Base-by-base conservation (phyloP, 257 asterid species). In the Capsicum baccatum region DNA sequence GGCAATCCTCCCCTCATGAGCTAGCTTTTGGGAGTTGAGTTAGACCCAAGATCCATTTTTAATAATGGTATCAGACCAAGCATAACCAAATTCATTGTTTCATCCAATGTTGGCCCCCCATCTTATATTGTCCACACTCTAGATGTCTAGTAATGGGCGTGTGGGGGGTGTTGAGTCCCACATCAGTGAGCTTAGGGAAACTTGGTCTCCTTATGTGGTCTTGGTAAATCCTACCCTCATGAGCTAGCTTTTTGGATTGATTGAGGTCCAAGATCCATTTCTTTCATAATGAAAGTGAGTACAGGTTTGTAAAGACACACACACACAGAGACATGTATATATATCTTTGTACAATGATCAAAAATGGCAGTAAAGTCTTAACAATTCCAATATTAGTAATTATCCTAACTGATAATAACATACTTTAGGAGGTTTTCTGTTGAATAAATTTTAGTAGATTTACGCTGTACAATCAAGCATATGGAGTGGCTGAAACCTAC, bases 401-500 rank as follows among this genome's bases (percentile, higher is more conserved):
- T 13, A 33, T 35, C n/a, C 2, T 66, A 33, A 11, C 48, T 6
- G 48, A 66, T 33, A 66, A 66, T 15, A 8, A 33, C 73, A 66
- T 12, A 39, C 47, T 66, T 66, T 66, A 66, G 16, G 19, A 66
- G 21, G 10, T 33, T 6, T 67, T 67, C 74, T 35, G 16, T 67
- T 67, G 50, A 35, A 67, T 67, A 33, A 64, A 12, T 12, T 26
- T 64, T 64, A 64, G 47, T 26, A 64, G 47, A 67, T 35, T 37
- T 67, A 67, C 11, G 7, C 48, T 67, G 74, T 67, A 33, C 74
- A 35, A 67, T 66, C 74, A 67, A 67, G n/a, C 21, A 35, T 67
- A 35, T 67, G 48, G 50, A 67, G n/a, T 64, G 44, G 73, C 47
- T 5, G 73, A 66, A 13, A 33, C 73, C 11, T 33, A 66, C 73